These are phyloP conservation scores for Didymosphaeria variabile DNA, from an alignment of 2,329 filamentous ascomycete species.

Conservation along the genomic window DNA sequence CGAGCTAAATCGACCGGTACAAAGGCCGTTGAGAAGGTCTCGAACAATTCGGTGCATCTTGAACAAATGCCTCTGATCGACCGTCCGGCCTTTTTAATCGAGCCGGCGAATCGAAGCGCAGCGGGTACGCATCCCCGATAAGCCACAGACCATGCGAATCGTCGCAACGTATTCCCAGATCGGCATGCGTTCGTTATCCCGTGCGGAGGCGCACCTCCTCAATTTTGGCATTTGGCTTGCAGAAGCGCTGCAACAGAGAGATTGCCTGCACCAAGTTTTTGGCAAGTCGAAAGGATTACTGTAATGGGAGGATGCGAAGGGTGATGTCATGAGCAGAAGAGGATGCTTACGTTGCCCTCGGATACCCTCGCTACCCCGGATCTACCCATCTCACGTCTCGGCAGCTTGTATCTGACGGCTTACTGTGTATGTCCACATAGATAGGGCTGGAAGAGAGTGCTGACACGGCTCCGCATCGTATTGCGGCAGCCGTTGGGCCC, in stretches of 20 bases:
- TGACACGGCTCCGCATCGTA: constrained; percentile 17
- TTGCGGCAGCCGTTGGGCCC: constrained; percentile 4
- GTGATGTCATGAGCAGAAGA: constrained; percentile 2
- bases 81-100: not conserved
- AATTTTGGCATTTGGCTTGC: not conserved
- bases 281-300: not conserved
- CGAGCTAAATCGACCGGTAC: not conserved
- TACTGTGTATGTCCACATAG: constrained; percentile 5
- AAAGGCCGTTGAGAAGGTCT: not conserved
- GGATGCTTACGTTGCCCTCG: constrained; percentile 1
- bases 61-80: constrained; percentile 4
- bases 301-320: not conserved
- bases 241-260: not conserved
- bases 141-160: not conserved
- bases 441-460: constrained; percentile 23
- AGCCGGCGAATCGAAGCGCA: constrained; percentile 3
- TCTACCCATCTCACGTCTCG: constrained; percentile 10
- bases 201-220: not conserved
- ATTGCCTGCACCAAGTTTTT: not conserved
- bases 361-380: constrained; percentile 14
- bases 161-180: not conserved
- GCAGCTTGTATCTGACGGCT: constrained; percentile 13
- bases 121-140: not conserved
- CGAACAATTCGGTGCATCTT: not conserved
- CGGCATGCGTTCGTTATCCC: not conserved